Base-by-base conservation (phyloP, 441 rosid genomes). In the Pelargonium myrrhifolium region DNA sequence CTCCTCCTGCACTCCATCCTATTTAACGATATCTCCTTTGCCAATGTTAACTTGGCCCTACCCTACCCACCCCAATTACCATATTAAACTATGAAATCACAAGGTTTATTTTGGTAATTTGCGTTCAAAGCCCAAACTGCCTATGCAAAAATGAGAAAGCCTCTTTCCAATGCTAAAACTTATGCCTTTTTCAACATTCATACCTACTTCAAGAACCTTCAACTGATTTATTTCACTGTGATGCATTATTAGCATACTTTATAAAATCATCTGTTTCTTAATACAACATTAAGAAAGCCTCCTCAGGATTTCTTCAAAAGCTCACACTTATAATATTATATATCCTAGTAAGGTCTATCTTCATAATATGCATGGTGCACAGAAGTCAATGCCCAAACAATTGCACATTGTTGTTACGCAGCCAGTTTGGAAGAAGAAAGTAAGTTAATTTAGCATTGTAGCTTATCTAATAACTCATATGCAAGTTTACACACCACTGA, bases 401-500 rank as follows among this genome's bases (percentile, higher is more conserved):
- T 31, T 15, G 42, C 6, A 62, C 42, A 62, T 31, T 37, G 65
- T 28, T 3, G 21, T n/a, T 4, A 58, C 24, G 21, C 8, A 58
- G 62, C 12, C n/a, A 9, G 35, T 22, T 51, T 51, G n/a, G 35
- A 9, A 58, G 21, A 20, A 17, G 62, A 18, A 58, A 28, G 43
- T 18, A 17, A 64, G 15, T 9, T 43, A 47, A 47, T 73, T 71
- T 59, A 67, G 12, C 31, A 70, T 22, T 58, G 35, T 8, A 20
- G 35, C 31, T 20, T 24, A 58, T 58, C 62, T 22, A 28, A 55
- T 43, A 66, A 75, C 45, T 26, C 37, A 21, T 18, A 66, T 68
- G 73, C 26, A 69, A 61, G 75, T 55, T 73, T 66, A 78, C 87
- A 55, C 74, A 92, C 98, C 86, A 84, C 60, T 67, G 95, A 89